These are phyloP conservation scores for Podospora fimiseda DNA, from an alignment of 495 filamentous ascomycete species.

Conservation along the genomic window DNA sequence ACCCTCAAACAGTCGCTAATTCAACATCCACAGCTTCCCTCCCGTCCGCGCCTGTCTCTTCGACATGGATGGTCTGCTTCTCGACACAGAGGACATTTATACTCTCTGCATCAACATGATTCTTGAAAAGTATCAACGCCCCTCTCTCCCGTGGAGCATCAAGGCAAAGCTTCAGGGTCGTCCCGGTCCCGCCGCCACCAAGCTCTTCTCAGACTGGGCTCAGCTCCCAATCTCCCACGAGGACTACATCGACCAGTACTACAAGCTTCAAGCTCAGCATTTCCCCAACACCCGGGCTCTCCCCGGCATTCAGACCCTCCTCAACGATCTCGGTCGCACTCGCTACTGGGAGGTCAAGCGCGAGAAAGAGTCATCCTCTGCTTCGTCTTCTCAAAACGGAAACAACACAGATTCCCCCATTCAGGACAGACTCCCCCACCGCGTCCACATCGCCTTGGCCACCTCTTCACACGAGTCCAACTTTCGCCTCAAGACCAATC, in stretches of 20 bases:
- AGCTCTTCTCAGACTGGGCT: slow-evolving; percentile 64
- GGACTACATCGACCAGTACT: slow-evolving; percentile 54
- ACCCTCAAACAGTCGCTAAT: background rate
- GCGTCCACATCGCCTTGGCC: slow-evolving; percentile 78
- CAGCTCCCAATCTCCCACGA: slow-evolving; percentile 67
- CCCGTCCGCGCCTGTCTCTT: slow-evolving; percentile 90
- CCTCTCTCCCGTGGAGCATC: slow-evolving; percentile 78
- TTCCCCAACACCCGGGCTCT: slow-evolving; percentile 72
- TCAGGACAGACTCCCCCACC: slow-evolving; percentile 28
- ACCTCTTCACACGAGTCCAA: slow-evolving; percentile 67
- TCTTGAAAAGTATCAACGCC: slow-evolving; percentile 64
- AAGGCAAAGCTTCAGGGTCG: slow-evolving; percentile 96
- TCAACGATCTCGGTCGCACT: slow-evolving; percentile 47
- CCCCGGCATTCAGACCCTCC: slow-evolving; percentile 67
- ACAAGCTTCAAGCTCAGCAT: slow-evolving; percentile 55
- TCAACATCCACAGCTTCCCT: slow-evolving; percentile 55
- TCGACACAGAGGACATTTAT: slow-evolving; percentile 92
- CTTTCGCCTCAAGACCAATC: slow-evolving; percentile 72
- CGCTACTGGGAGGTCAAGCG: slow-evolving; percentile 36
- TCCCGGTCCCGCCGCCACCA: slow-evolving; percentile 59
- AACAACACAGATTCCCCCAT: too few relatives aligned
- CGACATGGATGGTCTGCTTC: slow-evolving; percentile 95
- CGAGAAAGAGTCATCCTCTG: background rate
- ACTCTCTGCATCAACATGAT: slow-evolving; percentile 75
- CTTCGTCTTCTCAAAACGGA: too few relatives aligned